Evolutionary conservation across 2,329 filamentous ascomycete genomes (phyloP).

Genomic region (Aspergillus candidus): DNA sequence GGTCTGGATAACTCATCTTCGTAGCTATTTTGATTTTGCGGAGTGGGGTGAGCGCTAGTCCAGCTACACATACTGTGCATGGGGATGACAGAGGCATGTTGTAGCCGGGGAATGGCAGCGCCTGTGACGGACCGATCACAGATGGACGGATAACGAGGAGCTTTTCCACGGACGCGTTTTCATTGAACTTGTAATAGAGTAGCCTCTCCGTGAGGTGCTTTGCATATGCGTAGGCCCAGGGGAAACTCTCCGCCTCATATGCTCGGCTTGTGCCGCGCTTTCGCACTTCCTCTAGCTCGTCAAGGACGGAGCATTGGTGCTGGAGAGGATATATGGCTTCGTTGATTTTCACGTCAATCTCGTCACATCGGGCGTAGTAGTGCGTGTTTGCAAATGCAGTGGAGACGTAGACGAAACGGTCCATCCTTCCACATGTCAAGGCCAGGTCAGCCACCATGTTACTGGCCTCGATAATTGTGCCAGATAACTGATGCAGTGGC

Average conservation of each 20-base stretch:
- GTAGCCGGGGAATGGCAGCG: conserved; percentile 5
- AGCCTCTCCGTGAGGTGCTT: conserved; percentile 13
- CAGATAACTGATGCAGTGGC: neutral
- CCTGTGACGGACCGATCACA: conserved; percentile 7
- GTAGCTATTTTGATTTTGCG: neutral
- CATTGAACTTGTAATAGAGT: neutral
- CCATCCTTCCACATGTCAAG: conserved; percentile 4
- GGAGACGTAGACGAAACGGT: conserved; percentile 17
- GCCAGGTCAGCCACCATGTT: conserved; percentile 6
- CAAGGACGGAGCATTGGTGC: neutral
- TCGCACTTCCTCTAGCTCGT: conserved; percentile 4
- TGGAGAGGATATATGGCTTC: conserved; percentile 10
- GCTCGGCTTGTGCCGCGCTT: neutral
- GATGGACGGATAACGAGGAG: conserved; percentile 13
- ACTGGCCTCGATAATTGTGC: conserved; percentile 5
- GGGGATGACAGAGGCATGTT: conserved; percentile 8
- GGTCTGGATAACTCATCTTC: neutral
- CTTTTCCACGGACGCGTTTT: neutral
- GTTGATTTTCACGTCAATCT: conserved; percentile 4
- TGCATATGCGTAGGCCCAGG: conserved; percentile 13
- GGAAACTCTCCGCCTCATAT: conserved; percentile 7
- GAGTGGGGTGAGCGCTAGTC: neutral
- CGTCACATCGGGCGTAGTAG: conserved; percentile 2
- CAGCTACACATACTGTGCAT: neutral
- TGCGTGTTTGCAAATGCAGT: conserved; percentile 14